Conservation (phyloP, 345 rosid genomes). For the Salix exigua region DNA sequence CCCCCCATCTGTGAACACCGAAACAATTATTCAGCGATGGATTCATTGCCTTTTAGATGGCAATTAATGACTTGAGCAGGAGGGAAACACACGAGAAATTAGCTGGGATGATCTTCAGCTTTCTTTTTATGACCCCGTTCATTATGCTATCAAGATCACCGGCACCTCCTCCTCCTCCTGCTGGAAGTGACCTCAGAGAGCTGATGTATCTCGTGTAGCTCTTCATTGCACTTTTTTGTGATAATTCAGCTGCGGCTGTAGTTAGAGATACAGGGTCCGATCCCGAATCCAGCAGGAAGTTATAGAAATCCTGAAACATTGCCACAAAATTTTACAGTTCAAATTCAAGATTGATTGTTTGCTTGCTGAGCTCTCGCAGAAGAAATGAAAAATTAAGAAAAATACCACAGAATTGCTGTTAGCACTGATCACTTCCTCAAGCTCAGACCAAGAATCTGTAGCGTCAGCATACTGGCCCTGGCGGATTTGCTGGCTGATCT, state of each 20-base stretch:
- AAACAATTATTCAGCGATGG: background rate
- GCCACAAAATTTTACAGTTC: background rate
- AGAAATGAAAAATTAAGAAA: background rate
- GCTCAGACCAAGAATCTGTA: constrained; percentile 58
- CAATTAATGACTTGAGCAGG: background rate
- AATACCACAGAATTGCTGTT: constrained; percentile 66
- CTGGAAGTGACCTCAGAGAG: constrained; percentile 29
- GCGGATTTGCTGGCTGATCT: constrained; percentile 53
- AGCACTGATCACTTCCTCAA: constrained; percentile 36
- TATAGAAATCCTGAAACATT: constrained; percentile 64
- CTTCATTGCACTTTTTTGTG: constrained; percentile 21
- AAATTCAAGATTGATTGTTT: background rate
- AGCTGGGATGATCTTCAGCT: constrained; percentile 73
- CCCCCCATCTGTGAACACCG: constrained; percentile 66
- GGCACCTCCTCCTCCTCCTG: constrained; percentile 17
- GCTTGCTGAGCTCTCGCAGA: background rate
- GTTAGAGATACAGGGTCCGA: constrained; percentile 40
- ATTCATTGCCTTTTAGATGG: too few species aligned
- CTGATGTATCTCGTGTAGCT: constrained; percentile 57
- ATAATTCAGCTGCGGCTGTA: constrained; percentile 22
- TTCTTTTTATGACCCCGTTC: constrained; percentile 63
- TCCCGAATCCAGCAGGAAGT: constrained; percentile 58
- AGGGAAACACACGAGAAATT: constrained; percentile 46
- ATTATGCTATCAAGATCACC: constrained; percentile 45
- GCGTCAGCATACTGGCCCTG: constrained; percentile 49